Evolutionary conservation across 345 rosid genomes (phyloP), one percentile per base, ranked within the genome.

Genomic region (Eucalyptus globulus): DNA sequence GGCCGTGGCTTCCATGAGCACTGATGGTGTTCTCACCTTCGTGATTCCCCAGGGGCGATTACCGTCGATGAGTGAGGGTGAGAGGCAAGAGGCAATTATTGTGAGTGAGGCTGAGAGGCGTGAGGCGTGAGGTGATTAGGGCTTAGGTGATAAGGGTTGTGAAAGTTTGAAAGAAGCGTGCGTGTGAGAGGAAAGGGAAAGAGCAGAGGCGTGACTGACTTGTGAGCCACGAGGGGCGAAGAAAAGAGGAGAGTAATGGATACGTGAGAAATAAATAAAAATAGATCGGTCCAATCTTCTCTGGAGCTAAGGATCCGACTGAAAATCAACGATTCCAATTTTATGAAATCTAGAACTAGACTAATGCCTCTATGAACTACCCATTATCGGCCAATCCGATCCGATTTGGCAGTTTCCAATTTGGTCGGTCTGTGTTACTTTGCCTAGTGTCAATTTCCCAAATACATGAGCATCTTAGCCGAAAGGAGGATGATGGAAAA

Each of bases 361-460:
- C 1, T 1, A 3, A 56, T 56, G 29, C 29, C 62, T 56, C 29
- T 0, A 9, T 27, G 62, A 56, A 22, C 13, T 26, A 2, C 26
- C 26, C 58, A 53, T 53, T 53, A 53, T 53, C 0, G 0, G 58
- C 58, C 11, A 21, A 0, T 53, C 58, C 1, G 24, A 53, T 53
- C 2, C 1, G 58, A 4, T 53, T 1, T 0, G 11, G 4, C 0
- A 0, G 24, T 53, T 53, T 53, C 24, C 22, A 53, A 4, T 53
- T 53, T 0, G 26, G 10, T 21, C 26, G 5, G 26, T 53, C 5
- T 19, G 11, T 53, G 11, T 21, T 53, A 8, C 5, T 53, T 53
- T 0, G 5, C 26, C 58, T 21, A 53, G 6, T 19, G 12, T 17
- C 4, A 37, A 34, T 17, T 72, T 72, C 7, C 37, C 13, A 11